Conservation (phyloP, 805 yeast genomes). For the Saccharomycopsis sp. region DNA sequence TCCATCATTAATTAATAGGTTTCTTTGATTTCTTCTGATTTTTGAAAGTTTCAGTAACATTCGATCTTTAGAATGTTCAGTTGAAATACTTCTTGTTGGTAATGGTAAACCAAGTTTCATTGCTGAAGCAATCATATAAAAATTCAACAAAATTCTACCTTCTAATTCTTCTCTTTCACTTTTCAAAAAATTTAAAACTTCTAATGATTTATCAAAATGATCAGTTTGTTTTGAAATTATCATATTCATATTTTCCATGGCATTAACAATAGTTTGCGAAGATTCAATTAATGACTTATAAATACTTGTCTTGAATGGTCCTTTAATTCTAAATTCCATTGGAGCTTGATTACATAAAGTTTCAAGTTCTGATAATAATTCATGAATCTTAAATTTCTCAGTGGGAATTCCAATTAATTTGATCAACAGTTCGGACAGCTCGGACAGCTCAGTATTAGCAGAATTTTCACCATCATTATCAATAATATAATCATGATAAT, state of each 20-base stretch:
- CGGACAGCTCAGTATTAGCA: background rate
- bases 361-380: constrained; percentile 50
- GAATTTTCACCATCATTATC: background rate
- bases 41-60: constrained; percentile 55
- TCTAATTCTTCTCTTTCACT: constrained; percentile 60
- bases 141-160: constrained; percentile 60
- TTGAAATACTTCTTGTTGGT: constrained; percentile 68
- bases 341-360: constrained; percentile 59
- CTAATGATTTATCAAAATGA: constrained; percentile 19
- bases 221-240: constrained; percentile 49
- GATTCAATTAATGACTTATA: constrained; percentile 41
- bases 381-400: constrained; percentile 27
- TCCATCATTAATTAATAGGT: constrained; percentile 14
- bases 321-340: constrained; percentile 63
- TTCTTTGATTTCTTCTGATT: constrained; percentile 32
- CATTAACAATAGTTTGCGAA: constrained; percentile 60
- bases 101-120: constrained; percentile 66
- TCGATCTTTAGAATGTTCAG: constrained; percentile 63
- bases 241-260: constrained; percentile 62
- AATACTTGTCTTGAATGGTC: constrained; percentile 47
- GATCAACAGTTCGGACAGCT: too few relatives aligned
- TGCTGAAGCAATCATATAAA: constrained; percentile 72
- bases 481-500: background rate
- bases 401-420: constrained; percentile 18
- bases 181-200: constrained; percentile 42